phyloP scores from a whole-genome alignment of 1,284 basidiomycete species.

The Apiotrichum gracile region DNA sequence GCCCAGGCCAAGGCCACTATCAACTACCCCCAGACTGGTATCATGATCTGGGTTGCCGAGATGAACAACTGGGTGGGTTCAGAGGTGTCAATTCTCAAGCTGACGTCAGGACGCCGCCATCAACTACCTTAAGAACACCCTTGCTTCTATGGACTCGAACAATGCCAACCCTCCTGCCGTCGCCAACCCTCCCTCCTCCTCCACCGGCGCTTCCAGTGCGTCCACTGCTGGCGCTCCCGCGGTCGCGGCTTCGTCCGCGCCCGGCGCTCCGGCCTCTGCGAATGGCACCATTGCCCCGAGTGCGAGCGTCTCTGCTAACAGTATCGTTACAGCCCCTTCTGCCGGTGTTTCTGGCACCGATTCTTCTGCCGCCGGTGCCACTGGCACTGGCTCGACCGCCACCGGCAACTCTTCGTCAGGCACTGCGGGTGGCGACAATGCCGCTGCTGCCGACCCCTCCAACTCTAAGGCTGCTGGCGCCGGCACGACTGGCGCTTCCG shows the following conservation, averaged over 20 bases:
- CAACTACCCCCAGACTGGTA: slow-evolving; percentile 10
- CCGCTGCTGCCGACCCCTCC: neutral
- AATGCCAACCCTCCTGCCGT: neutral
- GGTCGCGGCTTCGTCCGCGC: neutral
- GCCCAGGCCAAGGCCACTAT: slow-evolving; percentile 6
- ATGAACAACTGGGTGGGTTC: slow-evolving; percentile 6
- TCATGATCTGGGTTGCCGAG: slow-evolving; percentile 17
- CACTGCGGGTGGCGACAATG: neutral
- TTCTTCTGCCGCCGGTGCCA: neutral
- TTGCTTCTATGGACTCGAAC: neutral
- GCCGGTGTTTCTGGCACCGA: neutral
- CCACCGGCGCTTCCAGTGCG: neutral
- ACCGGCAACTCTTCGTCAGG: neutral
- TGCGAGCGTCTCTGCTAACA: neutral
- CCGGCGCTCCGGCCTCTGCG: neutral
- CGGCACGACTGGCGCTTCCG: neutral
- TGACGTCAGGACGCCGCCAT: slow-evolving; percentile 2
- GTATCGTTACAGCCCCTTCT: neutral
- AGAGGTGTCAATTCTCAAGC: neutral
- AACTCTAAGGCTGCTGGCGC: neutral
- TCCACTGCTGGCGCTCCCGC: neutral
- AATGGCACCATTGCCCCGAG: neutral
- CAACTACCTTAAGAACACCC: slow-evolving; percentile 6
- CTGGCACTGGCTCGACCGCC: neutral
- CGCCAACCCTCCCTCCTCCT: neutral